A percentile compares a stretch with the other conserved stretches of the same genome.
phyloP scores from a whole-genome alignment of 352 stramenopile genomes.

The Phytophthora hybrid region DNA sequence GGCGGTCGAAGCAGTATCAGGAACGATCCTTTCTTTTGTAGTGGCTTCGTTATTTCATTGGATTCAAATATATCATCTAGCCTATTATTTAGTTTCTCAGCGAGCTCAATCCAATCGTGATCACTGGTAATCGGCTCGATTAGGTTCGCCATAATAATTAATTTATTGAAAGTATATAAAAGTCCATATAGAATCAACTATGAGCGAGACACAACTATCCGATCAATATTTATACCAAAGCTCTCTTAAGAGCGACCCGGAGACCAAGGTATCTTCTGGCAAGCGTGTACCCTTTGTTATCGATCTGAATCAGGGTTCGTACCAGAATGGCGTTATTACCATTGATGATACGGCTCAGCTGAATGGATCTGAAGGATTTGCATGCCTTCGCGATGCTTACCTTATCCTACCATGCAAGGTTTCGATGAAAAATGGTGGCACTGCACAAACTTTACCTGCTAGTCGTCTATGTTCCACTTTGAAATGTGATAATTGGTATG shows the following conservation, averaged over 20 bases:
- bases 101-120: background rate
- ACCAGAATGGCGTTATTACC: constrained; percentile 6
- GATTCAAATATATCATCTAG: background rate
- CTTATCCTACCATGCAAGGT: no score
- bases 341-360: no score
- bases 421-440: no score
- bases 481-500: no score
- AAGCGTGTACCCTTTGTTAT: background rate
- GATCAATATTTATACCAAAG: no score
- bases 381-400: no score
- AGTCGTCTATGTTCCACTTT: no score
- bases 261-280: no score
- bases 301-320: constrained; percentile 12
- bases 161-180: background rate
- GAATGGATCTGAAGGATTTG: no score
- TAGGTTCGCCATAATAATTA: background rate
- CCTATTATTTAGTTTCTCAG: background rate
- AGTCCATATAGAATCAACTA: background rate
- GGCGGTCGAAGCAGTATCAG: background rate
- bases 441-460: no score
- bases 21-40: background rate
- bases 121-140: background rate
- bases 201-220: no score
- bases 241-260: no score
- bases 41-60: background rate